Evolutionary conservation across 169 alveolate genomes (phyloP), one percentile per base, ranked within the genome.

Genomic region (Babesia sp.): DNA sequence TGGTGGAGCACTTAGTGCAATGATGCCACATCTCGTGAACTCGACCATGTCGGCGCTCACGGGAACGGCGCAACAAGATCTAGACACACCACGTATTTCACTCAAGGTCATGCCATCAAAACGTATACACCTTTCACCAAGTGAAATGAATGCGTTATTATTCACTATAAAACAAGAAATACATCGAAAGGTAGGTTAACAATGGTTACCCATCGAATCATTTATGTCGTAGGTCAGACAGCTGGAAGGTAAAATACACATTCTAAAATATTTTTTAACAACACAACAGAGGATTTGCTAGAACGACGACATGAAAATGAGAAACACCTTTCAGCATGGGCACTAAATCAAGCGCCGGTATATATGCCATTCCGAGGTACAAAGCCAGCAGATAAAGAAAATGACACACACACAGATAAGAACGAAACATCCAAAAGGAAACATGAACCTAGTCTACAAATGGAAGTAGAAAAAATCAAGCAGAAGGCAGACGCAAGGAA

Each of bases 351-450:
- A 42, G 84, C 89, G 3, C 89, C 89, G 8, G 84, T 81, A 22
- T 81, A 71, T 44, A 81, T 81, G 84, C 89, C 89, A 26, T 81
- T 81, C 56, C 82, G 74, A 68, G 87, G 86, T 77, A 48, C 12
- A 20, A 77, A 14, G 33, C 26, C 24, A 8, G 31, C 68, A 36
- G 12, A n/a, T 4, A 20, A 3, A 0, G 16, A 22, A 2, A 8
- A 28, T 16, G 22, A 60, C 71, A 28, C 34, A 26, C 33, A 6
- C 7, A 12, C 39, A 77, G 86, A 79, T 26, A 60, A 74, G 36
- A 31, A 59, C 24, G 53, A 44, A 60, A 26, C 26, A 11, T 48
- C 37, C 39, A 61, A 24, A n/a, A 57, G 36, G 9, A 70, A 79
- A 26, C 74, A 71, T 24, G 75, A 69, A 26, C 48, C 59, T 29